Percentiles rank a stretch among this genome's conserved stretches.
These are phyloP conservation scores for Ormosia semicastrata DNA, from an alignment of 306 rosid species.

Conservation along the genomic window DNA sequence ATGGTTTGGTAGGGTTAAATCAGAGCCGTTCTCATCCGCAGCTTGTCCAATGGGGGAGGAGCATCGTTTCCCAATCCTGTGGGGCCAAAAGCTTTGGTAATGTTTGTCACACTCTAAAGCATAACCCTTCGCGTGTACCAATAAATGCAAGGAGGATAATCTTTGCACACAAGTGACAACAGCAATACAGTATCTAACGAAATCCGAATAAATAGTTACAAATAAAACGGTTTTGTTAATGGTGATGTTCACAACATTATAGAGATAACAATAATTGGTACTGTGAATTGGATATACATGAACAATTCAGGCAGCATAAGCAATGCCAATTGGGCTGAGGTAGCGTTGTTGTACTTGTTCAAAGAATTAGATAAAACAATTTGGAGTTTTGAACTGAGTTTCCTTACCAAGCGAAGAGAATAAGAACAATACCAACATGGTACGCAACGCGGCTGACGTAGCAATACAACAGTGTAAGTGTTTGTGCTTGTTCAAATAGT, in stretches of 20 bases:
- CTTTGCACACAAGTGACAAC: constrained; percentile 22
- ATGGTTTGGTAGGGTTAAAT: neutral
- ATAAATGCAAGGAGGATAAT: neutral
- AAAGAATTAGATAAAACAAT: neutral
- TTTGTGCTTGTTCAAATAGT: constrained; percentile 23
- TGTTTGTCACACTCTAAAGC: neutral
- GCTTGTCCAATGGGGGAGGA: neutral
- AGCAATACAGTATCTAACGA: neutral
- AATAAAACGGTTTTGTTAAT: neutral
- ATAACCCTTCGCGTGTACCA: neutral
- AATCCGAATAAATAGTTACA: neutral
- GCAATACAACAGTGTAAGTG: neutral
- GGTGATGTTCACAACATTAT: neutral
- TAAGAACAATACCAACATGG: neutral
- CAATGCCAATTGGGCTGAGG: neutral
- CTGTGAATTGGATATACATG: constrained; percentile 4
- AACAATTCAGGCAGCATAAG: neutral
- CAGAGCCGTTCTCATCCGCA: neutral
- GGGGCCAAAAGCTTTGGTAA: constrained; percentile 8
- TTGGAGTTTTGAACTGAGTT: neutral
- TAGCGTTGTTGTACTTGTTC: neutral
- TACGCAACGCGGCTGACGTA: constrained; percentile 20
- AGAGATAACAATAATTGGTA: neutral
- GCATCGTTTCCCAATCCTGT: neutral
- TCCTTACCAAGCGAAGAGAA: constrained; percentile 10